Evolutionary conservation across 345 rosid genomes (phyloP), one percentile per base, ranked within the genome.

Genomic region (Salix caprea): DNA sequence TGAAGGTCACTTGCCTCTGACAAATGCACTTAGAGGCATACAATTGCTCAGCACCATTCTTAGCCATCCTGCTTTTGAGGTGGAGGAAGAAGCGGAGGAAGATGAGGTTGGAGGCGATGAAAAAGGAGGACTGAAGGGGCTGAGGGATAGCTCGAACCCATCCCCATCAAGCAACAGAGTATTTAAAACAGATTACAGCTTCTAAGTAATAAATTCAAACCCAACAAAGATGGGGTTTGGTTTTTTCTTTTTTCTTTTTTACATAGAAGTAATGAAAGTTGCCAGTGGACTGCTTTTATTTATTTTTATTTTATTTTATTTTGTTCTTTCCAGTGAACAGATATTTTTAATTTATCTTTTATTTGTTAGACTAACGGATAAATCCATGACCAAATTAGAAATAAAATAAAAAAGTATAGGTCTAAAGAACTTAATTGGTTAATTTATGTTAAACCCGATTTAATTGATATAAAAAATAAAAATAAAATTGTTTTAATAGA

Each of bases 21-120:
- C 99, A 1, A 96, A 96, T 80, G 98, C 99, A 2, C 84, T 96
- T 9, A 85, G 99, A 76, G 99, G 99, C 15, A 91, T 90, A 5
- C 98, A 82, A 83, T 77, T 96, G 80, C 82, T 96, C n/a, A 88
- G 46, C 69, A 40, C 87, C 73, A 84, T 96, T 71, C 82, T 96
- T 10, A 91, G 71, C 69, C 99, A 96, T 81, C 97, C 96, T 1
- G 97, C 98, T 52, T 96, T 96, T 85, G 88, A 66, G 0, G 85
- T 64, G 30, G 91, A 80, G 28, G 90, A 82, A 60, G 82, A 5
- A 48, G 54, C 6, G 54, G 54, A 48, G 18, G 66, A 64, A 7
- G 50, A 34, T 37, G 60, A 6, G 13, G 71, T 14, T 11, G 78
- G 19, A 58, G 39, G 64, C 2, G 36, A 30, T n/a, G 21, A 68